Conservation (phyloP, 2,329 filamentous ascomycete genomes). For the Dothiorella sarmentorum region DNA sequence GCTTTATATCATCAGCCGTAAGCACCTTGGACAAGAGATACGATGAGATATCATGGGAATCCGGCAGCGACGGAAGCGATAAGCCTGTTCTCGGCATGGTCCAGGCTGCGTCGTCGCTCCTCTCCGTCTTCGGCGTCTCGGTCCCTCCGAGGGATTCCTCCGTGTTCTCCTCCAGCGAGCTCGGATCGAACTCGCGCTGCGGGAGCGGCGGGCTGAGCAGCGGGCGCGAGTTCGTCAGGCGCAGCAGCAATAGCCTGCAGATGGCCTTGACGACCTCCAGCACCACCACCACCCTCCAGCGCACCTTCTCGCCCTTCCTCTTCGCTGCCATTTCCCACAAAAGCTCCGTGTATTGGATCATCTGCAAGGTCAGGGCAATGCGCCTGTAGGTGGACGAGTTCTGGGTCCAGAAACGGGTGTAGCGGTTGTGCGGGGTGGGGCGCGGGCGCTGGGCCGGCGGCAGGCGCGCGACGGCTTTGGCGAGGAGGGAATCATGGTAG, state of each 20-base stretch:
- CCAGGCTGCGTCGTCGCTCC: constrained; percentile 57
- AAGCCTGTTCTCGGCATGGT: constrained; percentile 92
- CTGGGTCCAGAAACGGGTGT: constrained; percentile 61
- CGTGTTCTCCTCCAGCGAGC: constrained; percentile 51
- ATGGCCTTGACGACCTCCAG: constrained; percentile 84
- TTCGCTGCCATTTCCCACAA: constrained; percentile 98
- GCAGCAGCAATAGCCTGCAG: constrained; percentile 75
- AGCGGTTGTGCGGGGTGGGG: constrained; percentile 58
- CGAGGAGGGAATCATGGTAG: constrained; percentile 86
- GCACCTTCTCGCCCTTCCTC: constrained; percentile 71
- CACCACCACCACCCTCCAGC: constrained; percentile 83
- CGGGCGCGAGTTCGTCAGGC: constrained; percentile 77
- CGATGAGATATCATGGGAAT: constrained; percentile 74
- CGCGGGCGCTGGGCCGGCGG: constrained; percentile 51
- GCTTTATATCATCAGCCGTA: constrained; percentile 94
- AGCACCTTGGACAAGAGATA: constrained; percentile 89
- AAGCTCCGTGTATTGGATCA: constrained; percentile 91
- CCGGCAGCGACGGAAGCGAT: constrained; percentile 77
- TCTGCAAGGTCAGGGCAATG: constrained; percentile 77
- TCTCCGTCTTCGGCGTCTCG: constrained; percentile 42
- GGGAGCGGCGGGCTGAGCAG: constrained; percentile 81
- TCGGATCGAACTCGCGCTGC: constrained; percentile 75
- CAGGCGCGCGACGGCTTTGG: constrained; percentile 58
- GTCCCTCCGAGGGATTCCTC: constrained; percentile 43
- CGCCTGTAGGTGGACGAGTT: constrained; percentile 70